These are phyloP conservation scores for Melampsora larici-populina DNA, from an alignment of 1,284 basidiomycete genomes.

Conservation along the genomic window DNA sequence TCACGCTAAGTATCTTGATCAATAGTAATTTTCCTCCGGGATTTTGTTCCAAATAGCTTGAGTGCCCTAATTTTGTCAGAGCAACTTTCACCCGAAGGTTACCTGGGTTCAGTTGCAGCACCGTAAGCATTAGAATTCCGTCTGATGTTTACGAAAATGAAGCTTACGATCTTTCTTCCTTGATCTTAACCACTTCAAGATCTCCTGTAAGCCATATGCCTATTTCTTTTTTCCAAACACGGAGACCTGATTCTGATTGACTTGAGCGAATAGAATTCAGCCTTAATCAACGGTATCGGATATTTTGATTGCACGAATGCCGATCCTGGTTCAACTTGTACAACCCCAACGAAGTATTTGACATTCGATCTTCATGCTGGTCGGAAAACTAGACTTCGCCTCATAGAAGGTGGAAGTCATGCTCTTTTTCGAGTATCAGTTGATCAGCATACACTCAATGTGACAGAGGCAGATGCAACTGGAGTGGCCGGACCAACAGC, in stretches of 20 bases:
- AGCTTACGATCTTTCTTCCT: background rate
- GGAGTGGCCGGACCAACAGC: background rate
- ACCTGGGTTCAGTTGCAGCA: conserved; percentile 49
- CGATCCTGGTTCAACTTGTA: background rate
- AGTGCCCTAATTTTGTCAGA: background rate
- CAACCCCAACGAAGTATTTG: background rate
- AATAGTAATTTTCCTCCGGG: no score
- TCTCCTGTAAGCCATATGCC: background rate
- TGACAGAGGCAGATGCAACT: conserved; percentile 20
- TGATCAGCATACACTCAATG: conserved; percentile 3
- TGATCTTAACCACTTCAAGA: background rate
- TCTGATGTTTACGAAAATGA: conserved; percentile 53
- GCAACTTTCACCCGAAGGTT: conserved; percentile 45
- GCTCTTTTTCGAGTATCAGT: conserved; percentile 14
- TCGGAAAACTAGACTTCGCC: background rate
- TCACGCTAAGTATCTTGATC: background rate
- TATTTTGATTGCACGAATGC: conserved; percentile 1
- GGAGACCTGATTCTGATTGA: no score
- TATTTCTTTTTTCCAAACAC: no score
- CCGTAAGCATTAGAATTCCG: conserved; percentile 51
- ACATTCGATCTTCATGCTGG: background rate
- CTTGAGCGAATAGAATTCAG: background rate
- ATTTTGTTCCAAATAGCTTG: no score
- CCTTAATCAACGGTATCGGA: conserved; percentile 12
- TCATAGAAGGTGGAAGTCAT: background rate